These are phyloP conservation scores for Sporisorium exsertum DNA, from an alignment of 1,284 basidiomycete genomes.

Conservation along the genomic window DNA sequence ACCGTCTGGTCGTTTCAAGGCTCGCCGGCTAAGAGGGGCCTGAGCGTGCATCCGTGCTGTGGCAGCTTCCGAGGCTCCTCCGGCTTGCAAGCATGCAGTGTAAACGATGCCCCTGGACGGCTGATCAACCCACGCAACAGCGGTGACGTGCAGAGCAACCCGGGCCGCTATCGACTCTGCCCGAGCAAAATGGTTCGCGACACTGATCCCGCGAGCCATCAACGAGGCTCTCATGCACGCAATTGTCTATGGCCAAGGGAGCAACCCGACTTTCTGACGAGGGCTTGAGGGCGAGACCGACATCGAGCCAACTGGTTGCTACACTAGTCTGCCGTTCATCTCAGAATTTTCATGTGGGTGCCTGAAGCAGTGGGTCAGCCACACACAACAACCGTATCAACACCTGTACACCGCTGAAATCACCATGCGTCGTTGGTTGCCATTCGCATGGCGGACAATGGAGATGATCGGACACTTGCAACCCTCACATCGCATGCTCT, in stretches of 20 bases:
- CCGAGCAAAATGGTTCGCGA: background rate
- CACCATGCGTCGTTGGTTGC: conserved; percentile 1
- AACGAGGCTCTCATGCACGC: background rate
- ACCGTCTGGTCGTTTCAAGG: background rate
- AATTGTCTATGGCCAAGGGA: background rate
- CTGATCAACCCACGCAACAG: conserved; percentile 7
- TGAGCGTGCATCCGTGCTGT: background rate
- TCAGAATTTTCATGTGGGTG: background rate
- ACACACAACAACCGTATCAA: background rate
- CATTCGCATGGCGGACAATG: background rate
- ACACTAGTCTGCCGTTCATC: background rate
- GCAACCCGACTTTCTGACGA: background rate
- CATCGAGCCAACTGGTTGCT: background rate
- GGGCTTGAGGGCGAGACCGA: background rate
- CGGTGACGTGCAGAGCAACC: background rate
- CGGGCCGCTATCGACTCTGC: too few relatives aligned
- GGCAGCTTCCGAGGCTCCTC: background rate
- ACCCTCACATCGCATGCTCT: background rate
- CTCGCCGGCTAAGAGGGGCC: background rate
- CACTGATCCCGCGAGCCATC: background rate
- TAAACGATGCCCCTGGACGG: background rate
- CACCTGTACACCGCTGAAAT: background rate
- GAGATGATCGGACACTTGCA: background rate
- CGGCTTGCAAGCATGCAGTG: background rate
- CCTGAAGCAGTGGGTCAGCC: background rate